Conservation (phyloP, 2,329 filamentous ascomycete genomes). For the Tolypocladium endophyticum region DNA sequence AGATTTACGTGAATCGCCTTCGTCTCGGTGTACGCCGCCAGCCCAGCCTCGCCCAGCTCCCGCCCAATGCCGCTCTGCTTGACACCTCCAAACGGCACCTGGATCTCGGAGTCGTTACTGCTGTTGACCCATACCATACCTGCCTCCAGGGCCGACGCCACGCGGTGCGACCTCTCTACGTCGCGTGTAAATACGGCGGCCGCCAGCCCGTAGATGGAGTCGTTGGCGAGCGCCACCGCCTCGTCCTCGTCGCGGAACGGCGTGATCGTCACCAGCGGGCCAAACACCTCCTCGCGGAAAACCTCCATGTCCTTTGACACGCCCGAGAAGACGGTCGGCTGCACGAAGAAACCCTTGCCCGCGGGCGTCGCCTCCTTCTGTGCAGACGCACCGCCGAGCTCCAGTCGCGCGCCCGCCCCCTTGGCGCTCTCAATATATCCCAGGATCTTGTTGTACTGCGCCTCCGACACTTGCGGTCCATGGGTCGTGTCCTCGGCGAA, state of each 20-base stretch:
- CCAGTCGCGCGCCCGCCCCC: conserved; percentile 57
- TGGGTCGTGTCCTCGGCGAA: conserved; percentile 62
- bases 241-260: conserved; percentile 32
- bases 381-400: conserved; percentile 48
- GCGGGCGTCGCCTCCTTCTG: conserved; percentile 10
- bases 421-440: conserved; percentile 61
- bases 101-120: conserved; percentile 31
- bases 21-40: conserved; percentile 31
- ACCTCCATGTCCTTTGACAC: conserved; percentile 31
- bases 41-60: conserved; percentile 33
- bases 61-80: conserved; percentile 39
- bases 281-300: conserved; percentile 36
- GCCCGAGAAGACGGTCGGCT: conserved; percentile 33
- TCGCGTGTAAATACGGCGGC: conserved; percentile 52
- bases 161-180: conserved; percentile 36
- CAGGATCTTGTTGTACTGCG: conserved; percentile 60
- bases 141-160: conserved; percentile 46
- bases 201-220: conserved; percentile 51
- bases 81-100: conserved; percentile 34
- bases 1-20: conserved; percentile 36
- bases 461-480: conserved; percentile 62
- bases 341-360: conserved; percentile 34
- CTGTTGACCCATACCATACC: conserved; percentile 47
- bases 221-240: conserved; percentile 30
- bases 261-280: conserved; percentile 30